Evolutionary conservation across 371 early-diverging fungal genomes (phyloP).

Genomic region (Circinella minor): DNA sequence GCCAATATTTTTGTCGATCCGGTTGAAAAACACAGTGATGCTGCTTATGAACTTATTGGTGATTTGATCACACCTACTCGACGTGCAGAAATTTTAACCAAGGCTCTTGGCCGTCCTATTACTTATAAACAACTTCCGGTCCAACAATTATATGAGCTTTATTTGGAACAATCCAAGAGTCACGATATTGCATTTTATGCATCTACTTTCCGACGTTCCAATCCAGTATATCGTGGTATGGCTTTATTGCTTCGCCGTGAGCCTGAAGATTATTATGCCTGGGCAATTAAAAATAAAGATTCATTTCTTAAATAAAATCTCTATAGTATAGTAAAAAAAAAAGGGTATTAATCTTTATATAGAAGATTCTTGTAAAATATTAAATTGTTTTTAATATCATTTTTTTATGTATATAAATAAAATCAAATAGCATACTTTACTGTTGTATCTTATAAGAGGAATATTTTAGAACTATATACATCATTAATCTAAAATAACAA

Average conservation of each 20-base stretch:
- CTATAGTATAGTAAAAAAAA: no score
- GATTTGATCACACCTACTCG: slow-evolving; percentile 8
- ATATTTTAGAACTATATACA: no score
- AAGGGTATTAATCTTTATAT: no score
- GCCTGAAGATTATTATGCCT: slow-evolving; percentile 14
- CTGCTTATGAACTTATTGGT: slow-evolving; percentile 21
- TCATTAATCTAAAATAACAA: no score
- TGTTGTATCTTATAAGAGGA: no score
- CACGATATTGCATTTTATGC: not conserved
- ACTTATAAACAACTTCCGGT: slow-evolving; percentile 14
- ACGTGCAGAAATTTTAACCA: slow-evolving; percentile 19
- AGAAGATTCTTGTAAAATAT: no score
- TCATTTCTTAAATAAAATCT: not conserved
- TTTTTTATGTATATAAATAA: no score
- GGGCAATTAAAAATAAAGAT: not conserved
- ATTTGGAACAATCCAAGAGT: not conserved
- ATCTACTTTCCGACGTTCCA: not conserved
- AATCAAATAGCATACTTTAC: no score
- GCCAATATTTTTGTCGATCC: slow-evolving; percentile 16
- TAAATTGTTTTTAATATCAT: no score
- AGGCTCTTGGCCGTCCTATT: slow-evolving; percentile 9
- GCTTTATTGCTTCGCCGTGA: slow-evolving; percentile 14
- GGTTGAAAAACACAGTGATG: slow-evolving; percentile 24
- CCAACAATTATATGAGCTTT: not conserved
- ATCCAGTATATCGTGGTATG: not conserved